Evolutionary conservation across 768 basidiomycete species (phyloP).

Genomic region (Russula griseocarnosa): DNA sequence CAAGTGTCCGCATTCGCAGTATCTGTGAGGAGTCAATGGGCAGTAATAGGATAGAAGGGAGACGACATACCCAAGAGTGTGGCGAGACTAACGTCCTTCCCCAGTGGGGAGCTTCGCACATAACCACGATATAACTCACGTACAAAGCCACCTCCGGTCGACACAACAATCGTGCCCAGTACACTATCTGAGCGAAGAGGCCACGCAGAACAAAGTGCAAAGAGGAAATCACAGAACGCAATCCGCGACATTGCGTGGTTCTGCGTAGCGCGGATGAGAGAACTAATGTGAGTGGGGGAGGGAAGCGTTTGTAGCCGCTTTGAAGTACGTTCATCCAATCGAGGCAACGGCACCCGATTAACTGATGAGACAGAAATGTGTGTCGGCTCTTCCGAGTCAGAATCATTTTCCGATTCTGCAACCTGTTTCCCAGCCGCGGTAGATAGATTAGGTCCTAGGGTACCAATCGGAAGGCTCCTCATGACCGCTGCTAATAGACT

Average conservation of each 20-base stretch:
- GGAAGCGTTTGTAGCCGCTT: conserved; percentile 61
- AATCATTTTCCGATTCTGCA: conserved; percentile 30
- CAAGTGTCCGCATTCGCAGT: conserved; percentile 47
- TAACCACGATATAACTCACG: conserved; percentile 70
- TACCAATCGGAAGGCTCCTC: conserved; percentile 48
- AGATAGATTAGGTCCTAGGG: conserved; percentile 46
- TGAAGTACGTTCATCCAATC: conserved; percentile 54
- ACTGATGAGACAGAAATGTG: conserved; percentile 39
- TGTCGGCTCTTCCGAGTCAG: conserved; percentile 34
- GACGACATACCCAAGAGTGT: conserved; percentile 41
- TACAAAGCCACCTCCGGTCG: conserved; percentile 58
- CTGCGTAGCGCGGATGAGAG: conserved; percentile 48
- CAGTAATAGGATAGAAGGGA: not conserved
- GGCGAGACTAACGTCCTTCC: conserved; percentile 47
- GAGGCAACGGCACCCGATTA: conserved; percentile 35
- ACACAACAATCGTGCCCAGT: conserved; percentile 50
- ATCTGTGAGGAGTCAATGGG: conserved; percentile 36
- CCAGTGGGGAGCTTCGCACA: conserved; percentile 58
- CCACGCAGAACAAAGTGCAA: conserved; percentile 58
- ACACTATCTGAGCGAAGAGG: conserved; percentile 54
- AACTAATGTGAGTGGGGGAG: conserved; percentile 48
- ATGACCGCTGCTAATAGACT: conserved; percentile 50
- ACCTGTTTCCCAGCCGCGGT: conserved; percentile 7
- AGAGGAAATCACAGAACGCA: conserved; percentile 53
- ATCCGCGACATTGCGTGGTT: conserved; percentile 40